Percentiles rank a stretch among this genome's conserved stretches.
Conservation (phyloP, 768 basidiomycete species). For the Leccinum longicurvipes region DNA sequence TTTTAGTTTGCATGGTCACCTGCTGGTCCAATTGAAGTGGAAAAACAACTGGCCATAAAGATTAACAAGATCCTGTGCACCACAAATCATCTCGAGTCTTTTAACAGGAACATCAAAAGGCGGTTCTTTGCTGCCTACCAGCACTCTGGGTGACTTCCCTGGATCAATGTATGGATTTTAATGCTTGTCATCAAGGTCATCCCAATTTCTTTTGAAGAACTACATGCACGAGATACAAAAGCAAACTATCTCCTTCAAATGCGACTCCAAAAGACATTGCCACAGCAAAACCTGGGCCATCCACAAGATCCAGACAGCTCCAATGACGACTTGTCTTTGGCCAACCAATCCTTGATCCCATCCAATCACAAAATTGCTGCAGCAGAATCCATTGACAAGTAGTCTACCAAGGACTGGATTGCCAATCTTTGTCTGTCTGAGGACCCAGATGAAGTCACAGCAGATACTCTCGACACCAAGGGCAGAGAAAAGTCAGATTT, state of each 20-base stretch:
- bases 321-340: neutral
- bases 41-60: neutral
- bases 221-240: neutral
- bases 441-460: neutral
- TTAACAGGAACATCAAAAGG: neutral
- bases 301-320: neutral
- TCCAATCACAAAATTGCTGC: neutral
- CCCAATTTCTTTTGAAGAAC: neutral
- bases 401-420: neutral
- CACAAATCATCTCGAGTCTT: neutral
- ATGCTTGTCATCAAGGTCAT: neutral
- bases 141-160: neutral
- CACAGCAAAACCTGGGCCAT: neutral
- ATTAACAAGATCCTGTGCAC: neutral
- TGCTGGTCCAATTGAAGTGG: neutral
- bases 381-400: neutral
- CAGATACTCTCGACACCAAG: neutral
- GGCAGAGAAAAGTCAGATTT: neutral
- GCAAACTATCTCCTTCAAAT: neutral
- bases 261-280: neutral
- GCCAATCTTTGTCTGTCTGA: neutral
- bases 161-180: neutral
- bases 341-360: neutral
- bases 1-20: too few relatives aligned
- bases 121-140: neutral